phyloP scores from a whole-genome alignment of 2,329 filamentous ascomycete genomes.

The Lasiodiplodia hormozganensis region DNA sequence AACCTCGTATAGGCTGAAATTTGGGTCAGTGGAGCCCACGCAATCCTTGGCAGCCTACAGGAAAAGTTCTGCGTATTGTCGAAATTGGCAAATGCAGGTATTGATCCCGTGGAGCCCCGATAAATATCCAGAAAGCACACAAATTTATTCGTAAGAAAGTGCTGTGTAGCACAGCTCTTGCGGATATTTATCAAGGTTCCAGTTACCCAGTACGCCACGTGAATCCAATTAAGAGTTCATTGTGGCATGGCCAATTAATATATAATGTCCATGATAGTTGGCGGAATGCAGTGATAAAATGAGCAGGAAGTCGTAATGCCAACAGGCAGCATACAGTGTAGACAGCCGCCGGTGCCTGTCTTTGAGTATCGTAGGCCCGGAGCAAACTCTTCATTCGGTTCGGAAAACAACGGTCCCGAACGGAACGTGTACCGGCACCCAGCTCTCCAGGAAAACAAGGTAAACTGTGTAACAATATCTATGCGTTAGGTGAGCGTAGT shows the following conservation, averaged over 20 bases:
- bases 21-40: neutral
- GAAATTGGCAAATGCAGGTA: neutral
- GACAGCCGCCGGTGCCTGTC: too few relatives aligned
- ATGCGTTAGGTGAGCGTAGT: constrained; percentile 38
- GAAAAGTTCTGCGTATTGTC: neutral
- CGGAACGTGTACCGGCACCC: constrained; percentile 41
- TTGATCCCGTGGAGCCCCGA: neutral
- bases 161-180: neutral
- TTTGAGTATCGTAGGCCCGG: constrained; percentile 18
- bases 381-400: constrained; percentile 28
- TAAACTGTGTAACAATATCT: constrained; percentile 47
- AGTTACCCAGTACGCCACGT: too few relatives aligned
- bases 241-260: too few relatives aligned
- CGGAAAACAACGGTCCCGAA: constrained; percentile 18
- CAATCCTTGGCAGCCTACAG: neutral
- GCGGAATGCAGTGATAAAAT: too few relatives aligned
- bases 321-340: too few relatives aligned
- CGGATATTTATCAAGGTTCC: neutral
- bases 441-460: constrained; percentile 39
- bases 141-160: neutral
- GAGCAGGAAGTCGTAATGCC: too few relatives aligned
- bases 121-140: neutral
- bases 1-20: neutral
- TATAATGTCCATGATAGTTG: too few relatives aligned
- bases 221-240: too few relatives aligned